A percentile compares a stretch with the other conserved stretches of the same genome.
phyloP scores from a whole-genome alignment of 2,329 filamentous ascomycete genomes.

The Cladobotryum protrusum region DNA sequence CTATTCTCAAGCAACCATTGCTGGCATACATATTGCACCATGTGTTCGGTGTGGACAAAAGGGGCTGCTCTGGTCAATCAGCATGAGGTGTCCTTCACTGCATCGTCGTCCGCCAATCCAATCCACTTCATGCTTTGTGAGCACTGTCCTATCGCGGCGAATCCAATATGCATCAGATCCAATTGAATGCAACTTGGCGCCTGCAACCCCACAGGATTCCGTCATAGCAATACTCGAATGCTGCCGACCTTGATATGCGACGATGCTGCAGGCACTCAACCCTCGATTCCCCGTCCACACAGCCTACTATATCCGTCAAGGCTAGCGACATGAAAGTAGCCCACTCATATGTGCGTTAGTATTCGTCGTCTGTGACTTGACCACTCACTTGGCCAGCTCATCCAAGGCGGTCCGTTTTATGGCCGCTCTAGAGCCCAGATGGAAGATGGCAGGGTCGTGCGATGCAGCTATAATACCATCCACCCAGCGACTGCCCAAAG shows the following conservation, averaged over 20 bases:
- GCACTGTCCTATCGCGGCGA: too few relatives aligned
- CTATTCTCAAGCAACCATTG: too few relatives aligned
- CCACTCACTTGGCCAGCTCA: neutral
- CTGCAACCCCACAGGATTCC: slow-evolving; percentile 1
- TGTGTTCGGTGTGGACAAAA: too few relatives aligned
- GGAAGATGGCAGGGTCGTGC: neutral
- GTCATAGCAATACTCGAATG: too few relatives aligned
- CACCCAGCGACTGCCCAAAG: neutral
- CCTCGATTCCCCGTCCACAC: neutral
- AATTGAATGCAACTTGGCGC: slow-evolving; percentile 1
- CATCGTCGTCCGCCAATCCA: too few relatives aligned
- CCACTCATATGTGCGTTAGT: neutral
- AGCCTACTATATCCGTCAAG: too few relatives aligned
- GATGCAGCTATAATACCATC: slow-evolving; percentile 4
- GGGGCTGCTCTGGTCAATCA: too few relatives aligned
- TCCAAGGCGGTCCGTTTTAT: neutral
- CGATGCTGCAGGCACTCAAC: slow-evolving; percentile 8
- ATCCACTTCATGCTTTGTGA: too few relatives aligned
- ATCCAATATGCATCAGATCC: neutral
- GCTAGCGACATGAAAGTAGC: neutral
- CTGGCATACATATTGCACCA: too few relatives aligned
- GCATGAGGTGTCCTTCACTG: too few relatives aligned
- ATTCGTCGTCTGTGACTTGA: slow-evolving; percentile 2
- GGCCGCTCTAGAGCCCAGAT: neutral
- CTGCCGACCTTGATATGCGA: neutral